These are phyloP conservation scores for Pistacia vera DNA, from an alignment of 345 rosid species.

Conservation along the genomic window DNA sequence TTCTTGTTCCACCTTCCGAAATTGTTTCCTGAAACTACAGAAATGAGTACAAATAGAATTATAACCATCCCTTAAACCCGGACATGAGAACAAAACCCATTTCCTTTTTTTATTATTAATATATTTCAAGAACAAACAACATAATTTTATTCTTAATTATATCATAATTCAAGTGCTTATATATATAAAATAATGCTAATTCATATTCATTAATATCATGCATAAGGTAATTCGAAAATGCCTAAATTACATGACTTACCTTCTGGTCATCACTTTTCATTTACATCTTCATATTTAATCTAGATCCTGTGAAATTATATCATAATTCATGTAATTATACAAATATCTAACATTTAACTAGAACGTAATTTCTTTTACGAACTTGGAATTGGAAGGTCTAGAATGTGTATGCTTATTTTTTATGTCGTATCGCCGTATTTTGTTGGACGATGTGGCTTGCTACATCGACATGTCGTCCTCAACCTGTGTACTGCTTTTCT, in stretches of 20 bases:
- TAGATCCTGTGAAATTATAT: too few relatives aligned
- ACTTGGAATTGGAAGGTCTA: too few relatives aligned
- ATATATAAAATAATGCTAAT: too few relatives aligned
- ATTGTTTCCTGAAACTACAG: neutral
- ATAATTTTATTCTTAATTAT: too few relatives aligned
- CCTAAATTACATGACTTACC: conserved; percentile 43
- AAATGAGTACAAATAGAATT: conserved; percentile 10
- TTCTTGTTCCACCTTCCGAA: neutral
- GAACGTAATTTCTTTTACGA: too few relatives aligned
- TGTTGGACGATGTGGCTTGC: neutral
- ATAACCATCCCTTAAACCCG: neutral
- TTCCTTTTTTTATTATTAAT: conserved; percentile 7
- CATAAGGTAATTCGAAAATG: neutral
- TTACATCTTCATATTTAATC: neutral
- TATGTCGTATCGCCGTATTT: neutral
- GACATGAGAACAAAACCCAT: neutral
- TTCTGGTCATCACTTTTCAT: conserved; percentile 37
- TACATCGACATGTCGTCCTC: neutral
- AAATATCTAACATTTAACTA: too few relatives aligned
- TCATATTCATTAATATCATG: too few relatives aligned
- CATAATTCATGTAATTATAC: too few relatives aligned
- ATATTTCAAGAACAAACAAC: neutral
- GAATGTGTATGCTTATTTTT: too few relatives aligned
- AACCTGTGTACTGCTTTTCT: neutral
- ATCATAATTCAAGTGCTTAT: neutral